Evolutionary conservation across 345 rosid species (phyloP), one percentile per base, ranked within the genome.

Genomic region (Populus davidiana): DNA sequence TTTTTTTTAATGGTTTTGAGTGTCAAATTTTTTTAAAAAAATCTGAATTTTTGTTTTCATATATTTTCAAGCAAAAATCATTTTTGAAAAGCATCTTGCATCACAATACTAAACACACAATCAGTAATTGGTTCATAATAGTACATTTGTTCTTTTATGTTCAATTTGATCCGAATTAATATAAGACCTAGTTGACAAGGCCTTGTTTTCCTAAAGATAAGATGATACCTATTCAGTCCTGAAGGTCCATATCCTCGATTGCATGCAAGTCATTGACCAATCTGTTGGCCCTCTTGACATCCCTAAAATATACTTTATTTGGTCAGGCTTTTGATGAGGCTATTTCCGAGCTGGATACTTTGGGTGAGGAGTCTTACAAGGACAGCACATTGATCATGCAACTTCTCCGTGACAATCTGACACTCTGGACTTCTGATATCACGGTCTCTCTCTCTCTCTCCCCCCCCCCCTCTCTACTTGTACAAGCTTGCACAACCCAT

Each of bases 301-400:
- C 63, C 23, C 12, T 59, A n/a, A 59, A 59, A 59, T 8, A 12
- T 59, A 59, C 63, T 59, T 8, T 43, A 27, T 70, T 23, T 64
- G 74, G 61, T 18, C 86, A 94, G 99, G 98, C 99, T 17, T 96
- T 93, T 74, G 99, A 96, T 67, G 99, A 93, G 87, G 99, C 98
- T 69, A 94, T 94, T 77, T 87, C 99, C 77, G 98, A 93, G 91
- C 86, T 96, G 77, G 98, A 96, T 80, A 92, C 98, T 14, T 72
- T 96, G 82, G 98, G 98, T 13, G 99, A 96, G 88, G 99, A 96
- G 81, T 93, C 98, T 44, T 96, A 96, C 97, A 93, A 93, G 89
- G 98, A 96, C 83, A 94, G 97, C 79, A 94, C 99, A 43, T 81
- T 93, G 83, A 96, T 96, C 78, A 96, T 96, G 99, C 98, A 96